These are phyloP conservation scores for Drechslera avenae DNA, from an alignment of 2,329 filamentous ascomycete species.

Conservation along the genomic window DNA sequence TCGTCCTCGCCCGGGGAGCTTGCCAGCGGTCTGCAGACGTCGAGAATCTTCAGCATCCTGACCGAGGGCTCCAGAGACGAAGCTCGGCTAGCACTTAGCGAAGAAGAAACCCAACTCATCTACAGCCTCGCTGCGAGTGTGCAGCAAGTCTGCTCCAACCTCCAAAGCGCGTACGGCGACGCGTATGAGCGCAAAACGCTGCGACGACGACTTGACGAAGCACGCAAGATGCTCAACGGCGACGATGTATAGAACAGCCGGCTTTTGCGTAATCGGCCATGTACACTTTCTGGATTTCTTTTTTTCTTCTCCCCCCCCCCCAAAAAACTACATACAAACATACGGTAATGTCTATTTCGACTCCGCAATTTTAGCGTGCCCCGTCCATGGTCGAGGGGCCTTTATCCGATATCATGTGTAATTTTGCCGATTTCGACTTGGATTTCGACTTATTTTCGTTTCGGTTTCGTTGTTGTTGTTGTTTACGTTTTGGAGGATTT, in stretches of 20 bases:
- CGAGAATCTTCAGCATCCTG: constrained; percentile 51
- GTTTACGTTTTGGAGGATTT: not conserved
- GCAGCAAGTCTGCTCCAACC: constrained; percentile 57
- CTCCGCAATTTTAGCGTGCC: constrained; percentile 33
- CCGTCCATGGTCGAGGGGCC: constrained; percentile 11
- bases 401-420: constrained; percentile 12
- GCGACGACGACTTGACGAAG: constrained; percentile 74
- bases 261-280: constrained; percentile 25
- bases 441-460: not conserved
- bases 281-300: constrained; percentile 4
- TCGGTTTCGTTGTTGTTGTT: no score
- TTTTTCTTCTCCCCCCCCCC: not conserved
- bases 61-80: constrained; percentile 43
- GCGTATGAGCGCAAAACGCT: constrained; percentile 66
- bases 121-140: constrained; percentile 59
- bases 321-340: not conserved
- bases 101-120: constrained; percentile 61
- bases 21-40: constrained; percentile 44
- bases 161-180: constrained; percentile 57
- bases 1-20: constrained; percentile 40
- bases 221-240: constrained; percentile 74
- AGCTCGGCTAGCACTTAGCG: constrained; percentile 50
- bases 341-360: constrained; percentile 40
- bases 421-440: not conserved
- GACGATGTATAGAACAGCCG: constrained; percentile 51